These are phyloP conservation scores for Talaromyces sp. DNA, from an alignment of 2,329 filamentous ascomycete genomes.

Conservation along the genomic window DNA sequence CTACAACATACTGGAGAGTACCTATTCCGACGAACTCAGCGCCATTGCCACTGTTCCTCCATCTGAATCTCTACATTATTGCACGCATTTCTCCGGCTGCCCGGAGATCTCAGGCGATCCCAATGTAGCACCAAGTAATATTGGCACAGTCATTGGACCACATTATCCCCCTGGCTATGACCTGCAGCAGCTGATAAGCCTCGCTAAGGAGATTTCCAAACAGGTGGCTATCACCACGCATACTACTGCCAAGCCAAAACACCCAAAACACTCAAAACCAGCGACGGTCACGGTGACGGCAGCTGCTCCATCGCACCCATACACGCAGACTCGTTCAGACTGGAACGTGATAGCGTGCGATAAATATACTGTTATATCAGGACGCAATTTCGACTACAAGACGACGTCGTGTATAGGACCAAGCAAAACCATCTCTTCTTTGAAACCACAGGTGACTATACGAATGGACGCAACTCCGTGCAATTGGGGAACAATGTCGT, in stretches of 20 bases:
- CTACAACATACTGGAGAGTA: background rate
- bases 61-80: background rate
- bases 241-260: background rate
- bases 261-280: background rate
- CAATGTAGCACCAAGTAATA: background rate
- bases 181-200: background rate
- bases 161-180: background rate
- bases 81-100: background rate
- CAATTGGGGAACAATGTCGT: background rate
- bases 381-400: background rate
- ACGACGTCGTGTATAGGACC: background rate
- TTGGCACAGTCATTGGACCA: background rate
- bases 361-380: background rate
- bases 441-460: background rate
- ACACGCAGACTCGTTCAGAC: background rate
- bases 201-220: background rate
- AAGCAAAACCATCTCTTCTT: background rate
- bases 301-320: background rate
- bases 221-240: background rate
- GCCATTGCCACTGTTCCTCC: background rate
- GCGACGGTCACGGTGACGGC: background rate
- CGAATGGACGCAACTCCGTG: background rate
- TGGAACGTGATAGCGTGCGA: background rate
- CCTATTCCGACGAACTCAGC: background rate
- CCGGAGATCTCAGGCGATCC: background rate